Base-by-base conservation (phyloP, 345 rosid species). In the Iberis pinnata region DNA sequence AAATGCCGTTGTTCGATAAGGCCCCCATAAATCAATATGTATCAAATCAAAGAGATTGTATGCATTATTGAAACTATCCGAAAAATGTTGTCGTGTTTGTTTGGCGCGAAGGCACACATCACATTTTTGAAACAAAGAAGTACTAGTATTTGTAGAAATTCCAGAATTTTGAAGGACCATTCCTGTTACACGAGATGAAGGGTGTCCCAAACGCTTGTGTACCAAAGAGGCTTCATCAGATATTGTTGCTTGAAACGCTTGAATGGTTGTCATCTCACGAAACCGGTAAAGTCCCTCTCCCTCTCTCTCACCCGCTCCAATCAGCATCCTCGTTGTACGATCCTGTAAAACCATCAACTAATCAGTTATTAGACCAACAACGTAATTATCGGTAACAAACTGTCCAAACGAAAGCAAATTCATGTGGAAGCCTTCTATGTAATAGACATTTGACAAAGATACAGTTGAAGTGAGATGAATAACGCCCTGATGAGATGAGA, bases 201-300 rank as follows among this genome's bases (percentile, higher is more conserved):
- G 25, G 6, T 22, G 45, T 4, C 24, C 45, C 45, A 41, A 12
- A 18, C 24, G 45, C 1, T 3, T 12, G 18, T 41, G 45, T 24
- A 22, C 17, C 13, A 17, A 41, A 41, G 12, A 12, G 0, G 2
- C 22, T 3, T 41, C n/a, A 41, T 17, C 22, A 1, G 18, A 12
- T 9, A 19, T 17, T 10, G 24, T 41, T 19, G 9, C 3, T 4
- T 16, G 10, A 9, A n/a, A 12, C 4, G n/a, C 24, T 4, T 41
- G 22, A 17, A n/a, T 0, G 10, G 0, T 0, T 14, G 1, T 6
- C n/a, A n/a, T n/a, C n/a, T n/a, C n/a, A n/a, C n/a, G n/a, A 22
- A 22, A 22, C 25, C 25, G 25, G 25, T 22, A 22, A 3, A 22
- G 25, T 2, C 25, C 25, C 25, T 22, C 25, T 22, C 25, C 25